Percentiles rank a stretch among this genome's conserved stretches.
These are phyloP conservation scores for Dictyostelium firmibasis DNA, from an alignment of 78 protist species.

Conservation along the genomic window DNA sequence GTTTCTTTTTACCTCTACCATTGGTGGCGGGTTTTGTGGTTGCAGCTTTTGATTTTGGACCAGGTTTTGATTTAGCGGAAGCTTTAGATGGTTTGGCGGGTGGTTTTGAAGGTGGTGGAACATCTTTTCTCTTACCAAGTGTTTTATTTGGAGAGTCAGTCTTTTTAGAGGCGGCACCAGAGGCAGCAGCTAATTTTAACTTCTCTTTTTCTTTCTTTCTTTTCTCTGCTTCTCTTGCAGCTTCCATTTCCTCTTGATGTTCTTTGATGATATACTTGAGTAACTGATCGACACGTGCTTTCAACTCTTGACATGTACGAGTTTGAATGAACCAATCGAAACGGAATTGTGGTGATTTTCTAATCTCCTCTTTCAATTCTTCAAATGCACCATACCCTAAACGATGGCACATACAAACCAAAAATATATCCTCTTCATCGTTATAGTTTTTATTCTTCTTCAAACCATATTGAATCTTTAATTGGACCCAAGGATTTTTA, in stretches of 20 bases:
- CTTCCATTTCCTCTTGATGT: conserved; percentile 60
- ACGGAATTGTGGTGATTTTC: conserved; percentile 83
- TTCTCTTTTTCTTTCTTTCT: conserved; percentile 39
- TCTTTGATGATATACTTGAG: conserved; percentile 70
- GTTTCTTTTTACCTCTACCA: conserved; percentile 22
- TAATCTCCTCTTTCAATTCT: conserved; percentile 74
- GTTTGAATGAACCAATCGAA: conserved; percentile 93
- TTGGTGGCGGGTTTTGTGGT: neutral
- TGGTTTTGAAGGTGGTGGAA: neutral
- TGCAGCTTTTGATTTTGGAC: neutral
- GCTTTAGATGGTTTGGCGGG: neutral
- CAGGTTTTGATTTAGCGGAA: neutral
- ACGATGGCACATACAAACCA: conserved; percentile 79
- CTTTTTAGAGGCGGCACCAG: neutral
- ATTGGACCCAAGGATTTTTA: conserved; percentile 79
- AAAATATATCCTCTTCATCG: conserved; percentile 87
- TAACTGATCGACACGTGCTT: conserved; percentile 65
- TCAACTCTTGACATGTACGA: conserved; percentile 78
- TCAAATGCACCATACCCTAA: conserved; percentile 90
- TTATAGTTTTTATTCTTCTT: conserved; percentile 76
- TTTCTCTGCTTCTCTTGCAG: conserved; percentile 20
- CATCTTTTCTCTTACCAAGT: conserved; percentile 7
- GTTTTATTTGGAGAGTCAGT: neutral
- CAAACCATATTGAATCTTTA: conserved; percentile 72
- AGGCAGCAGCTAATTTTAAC: neutral